Percentiles rank a stretch among this genome's conserved stretches.
phyloP scores from a whole-genome alignment of 2,329 filamentous ascomycete species.

The Biscogniauxia marginata region DNA sequence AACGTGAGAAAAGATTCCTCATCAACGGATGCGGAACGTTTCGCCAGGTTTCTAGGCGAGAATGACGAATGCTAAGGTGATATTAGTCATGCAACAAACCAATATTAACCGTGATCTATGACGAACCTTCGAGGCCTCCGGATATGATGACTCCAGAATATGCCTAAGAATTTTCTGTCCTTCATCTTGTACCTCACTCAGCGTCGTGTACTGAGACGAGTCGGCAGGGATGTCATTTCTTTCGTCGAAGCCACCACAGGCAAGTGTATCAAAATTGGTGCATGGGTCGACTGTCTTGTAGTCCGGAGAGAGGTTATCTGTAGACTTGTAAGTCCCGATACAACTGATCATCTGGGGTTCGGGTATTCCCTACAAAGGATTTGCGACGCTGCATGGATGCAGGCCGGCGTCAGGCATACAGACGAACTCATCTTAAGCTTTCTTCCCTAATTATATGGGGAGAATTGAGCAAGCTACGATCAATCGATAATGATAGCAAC shows the following conservation, averaged over 20 bases:
- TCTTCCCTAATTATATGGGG: slow-evolving; percentile 6
- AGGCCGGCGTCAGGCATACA: slow-evolving; percentile 57
- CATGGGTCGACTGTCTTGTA: slow-evolving; percentile 66
- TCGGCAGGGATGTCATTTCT: slow-evolving; percentile 65
- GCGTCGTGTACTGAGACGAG: slow-evolving; percentile 58
- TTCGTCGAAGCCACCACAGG: slow-evolving; percentile 65
- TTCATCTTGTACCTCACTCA: slow-evolving; percentile 60
- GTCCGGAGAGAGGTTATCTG: slow-evolving; percentile 57
- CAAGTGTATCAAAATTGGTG: slow-evolving; percentile 65
- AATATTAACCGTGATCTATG: not conserved
- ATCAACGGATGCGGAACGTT: slow-evolving; percentile 44
- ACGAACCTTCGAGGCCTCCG: slow-evolving; percentile 37
- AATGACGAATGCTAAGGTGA: slow-evolving; percentile 46
- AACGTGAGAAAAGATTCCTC: slow-evolving; percentile 66
- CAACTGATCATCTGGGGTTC: not conserved
- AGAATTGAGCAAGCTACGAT: slow-evolving; percentile 15
- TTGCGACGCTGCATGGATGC: slow-evolving; percentile 61
- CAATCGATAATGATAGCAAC: not conserved
- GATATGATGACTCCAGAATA: slow-evolving; percentile 60
- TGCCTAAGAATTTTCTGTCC: slow-evolving; percentile 59
- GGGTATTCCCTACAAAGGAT: slow-evolving; percentile 45
- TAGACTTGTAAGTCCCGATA: not conserved
- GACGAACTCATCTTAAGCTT: slow-evolving; percentile 25
- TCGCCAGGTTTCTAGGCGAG: slow-evolving; percentile 41
- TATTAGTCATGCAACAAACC: slow-evolving; percentile 18